Conservation (phyloP, 129 eudicot genomes). For the Centaurea solstitialis region DNA sequence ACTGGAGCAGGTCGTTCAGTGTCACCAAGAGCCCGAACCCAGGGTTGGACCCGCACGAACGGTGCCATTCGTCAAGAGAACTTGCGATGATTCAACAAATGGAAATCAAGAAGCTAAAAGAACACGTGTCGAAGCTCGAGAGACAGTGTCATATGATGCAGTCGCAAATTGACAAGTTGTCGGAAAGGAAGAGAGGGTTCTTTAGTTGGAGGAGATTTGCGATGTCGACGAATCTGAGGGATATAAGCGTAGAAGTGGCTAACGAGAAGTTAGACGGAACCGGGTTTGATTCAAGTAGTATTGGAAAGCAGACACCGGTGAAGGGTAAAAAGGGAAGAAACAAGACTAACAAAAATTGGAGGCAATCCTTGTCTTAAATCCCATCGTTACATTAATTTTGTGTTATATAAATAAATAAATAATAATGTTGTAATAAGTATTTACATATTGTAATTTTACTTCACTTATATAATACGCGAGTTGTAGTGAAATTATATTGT, state of each 20-base stretch:
- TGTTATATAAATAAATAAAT: slow-evolving; percentile 2
- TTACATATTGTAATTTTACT: background rate
- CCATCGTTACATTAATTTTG: slow-evolving; percentile 7
- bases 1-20: slow-evolving; percentile 59
- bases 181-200: slow-evolving; percentile 60
- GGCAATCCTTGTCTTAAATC: slow-evolving; percentile 30
- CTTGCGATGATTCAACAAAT: slow-evolving; percentile 42
- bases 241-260: slow-evolving; percentile 30
- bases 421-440: background rate
- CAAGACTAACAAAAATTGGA: slow-evolving; percentile 23
- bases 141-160: slow-evolving; percentile 65
- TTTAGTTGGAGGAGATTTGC: slow-evolving; percentile 67
- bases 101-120: slow-evolving; percentile 70
- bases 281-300: slow-evolving; percentile 30
- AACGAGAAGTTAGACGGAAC: slow-evolving; percentile 39
- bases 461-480: background rate
- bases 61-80: slow-evolving; percentile 65
- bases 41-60: slow-evolving; percentile 34
- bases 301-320: slow-evolving; percentile 56
- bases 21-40: slow-evolving; percentile 43
- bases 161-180: slow-evolving; percentile 58
- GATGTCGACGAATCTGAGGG: slow-evolving; percentile 20
- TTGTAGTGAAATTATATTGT: background rate
- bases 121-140: slow-evolving; percentile 67
- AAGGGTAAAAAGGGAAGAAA: slow-evolving; percentile 40